A percentile compares a stretch with the other conserved stretches of the same genome.
Evolutionary conservation across 306 rosid genomes (phyloP).

Genomic region (Sicyos edulis): DNA sequence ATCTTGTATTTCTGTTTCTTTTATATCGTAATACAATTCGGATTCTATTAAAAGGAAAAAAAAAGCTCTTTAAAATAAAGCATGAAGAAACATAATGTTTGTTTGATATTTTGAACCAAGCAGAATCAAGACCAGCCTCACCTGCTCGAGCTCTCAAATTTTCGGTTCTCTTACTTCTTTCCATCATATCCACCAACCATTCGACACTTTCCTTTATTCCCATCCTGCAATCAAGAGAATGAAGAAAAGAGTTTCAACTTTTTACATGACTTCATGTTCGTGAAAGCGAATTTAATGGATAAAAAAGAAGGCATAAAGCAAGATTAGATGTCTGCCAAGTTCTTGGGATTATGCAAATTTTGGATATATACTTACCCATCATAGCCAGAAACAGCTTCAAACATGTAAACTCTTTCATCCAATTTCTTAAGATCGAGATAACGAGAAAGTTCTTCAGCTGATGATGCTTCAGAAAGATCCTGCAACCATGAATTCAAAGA

Average conservation of each 20-base stretch:
- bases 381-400: conserved; percentile 88
- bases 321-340: neutral
- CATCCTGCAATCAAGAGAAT: conserved; percentile 44
- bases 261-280: neutral
- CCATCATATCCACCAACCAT: conserved; percentile 96
- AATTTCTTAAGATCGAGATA: conserved; percentile 89
- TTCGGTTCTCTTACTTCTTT: conserved; percentile 95
- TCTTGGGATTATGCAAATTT: neutral
- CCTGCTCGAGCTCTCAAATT: conserved; percentile 76
- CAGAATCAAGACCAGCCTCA: conserved; percentile 46
- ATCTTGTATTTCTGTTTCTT: too few relatives aligned
- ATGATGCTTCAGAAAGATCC: conserved; percentile 78
- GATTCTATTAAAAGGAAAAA: too few relatives aligned
- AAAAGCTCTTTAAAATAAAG: too few relatives aligned
- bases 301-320: neutral
- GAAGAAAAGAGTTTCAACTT: neutral
- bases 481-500: conserved; percentile 26
- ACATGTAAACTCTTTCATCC: conserved; percentile 92
- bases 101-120: conserved; percentile 19
- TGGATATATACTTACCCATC: conserved; percentile 59
- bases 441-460: conserved; percentile 76
- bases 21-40: too few relatives aligned
- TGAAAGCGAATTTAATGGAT: neutral
- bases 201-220: conserved; percentile 85
- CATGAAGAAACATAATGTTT: conserved; percentile 14